Evolutionary conservation across 495 filamentous ascomycete species (phyloP).

Genomic region (Massariosphaeria phaeospora): DNA sequence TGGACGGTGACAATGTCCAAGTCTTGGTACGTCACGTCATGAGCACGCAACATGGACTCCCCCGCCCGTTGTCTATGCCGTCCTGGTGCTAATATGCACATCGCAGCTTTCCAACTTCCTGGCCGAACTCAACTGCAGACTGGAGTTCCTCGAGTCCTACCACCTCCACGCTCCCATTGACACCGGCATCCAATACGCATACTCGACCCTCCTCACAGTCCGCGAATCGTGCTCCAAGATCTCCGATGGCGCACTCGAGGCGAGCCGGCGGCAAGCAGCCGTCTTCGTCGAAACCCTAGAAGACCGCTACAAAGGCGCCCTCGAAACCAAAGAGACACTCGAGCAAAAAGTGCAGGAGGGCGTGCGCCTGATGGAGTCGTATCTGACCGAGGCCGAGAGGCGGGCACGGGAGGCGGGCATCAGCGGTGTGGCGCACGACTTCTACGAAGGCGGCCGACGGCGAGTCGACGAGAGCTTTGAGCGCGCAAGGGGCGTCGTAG

Average conservation of each 20-base stretch:
- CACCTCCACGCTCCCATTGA: slow-evolving; percentile 80
- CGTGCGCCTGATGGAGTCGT: slow-evolving; percentile 76
- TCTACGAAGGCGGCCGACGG: slow-evolving; percentile 66
- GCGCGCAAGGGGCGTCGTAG: slow-evolving; percentile 71
- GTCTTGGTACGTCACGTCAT: slow-evolving; percentile 13
- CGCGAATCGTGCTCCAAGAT: slow-evolving; percentile 80
- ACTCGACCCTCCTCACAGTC: slow-evolving; percentile 79
- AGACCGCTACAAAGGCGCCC: slow-evolving; percentile 77
- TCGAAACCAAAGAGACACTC: slow-evolving; percentile 78
- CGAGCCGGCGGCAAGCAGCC: slow-evolving; percentile 74
- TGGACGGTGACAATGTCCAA: slow-evolving; percentile 33
- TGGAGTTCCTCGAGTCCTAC: slow-evolving; percentile 86
- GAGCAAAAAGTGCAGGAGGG: slow-evolving; percentile 87
- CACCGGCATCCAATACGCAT: slow-evolving; percentile 71
- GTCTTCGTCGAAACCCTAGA: slow-evolving; percentile 95
- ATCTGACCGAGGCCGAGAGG: slow-evolving; percentile 76
- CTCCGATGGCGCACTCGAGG: slow-evolving; percentile 86
- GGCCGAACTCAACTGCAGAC: slow-evolving; percentile 73
- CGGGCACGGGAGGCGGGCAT: slow-evolving; percentile 56
- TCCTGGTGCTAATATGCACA: background rate
- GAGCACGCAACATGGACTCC: too few species aligned
- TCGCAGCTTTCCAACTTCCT: slow-evolving; percentile 54
- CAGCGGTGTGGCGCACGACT: slow-evolving; percentile 45
- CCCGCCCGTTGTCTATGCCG: slow-evolving; percentile 10
- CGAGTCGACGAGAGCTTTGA: slow-evolving; percentile 70